Evolutionary conservation across 169 alveolate genomes (phyloP).

Genomic region (Blepharisma undulans): DNA sequence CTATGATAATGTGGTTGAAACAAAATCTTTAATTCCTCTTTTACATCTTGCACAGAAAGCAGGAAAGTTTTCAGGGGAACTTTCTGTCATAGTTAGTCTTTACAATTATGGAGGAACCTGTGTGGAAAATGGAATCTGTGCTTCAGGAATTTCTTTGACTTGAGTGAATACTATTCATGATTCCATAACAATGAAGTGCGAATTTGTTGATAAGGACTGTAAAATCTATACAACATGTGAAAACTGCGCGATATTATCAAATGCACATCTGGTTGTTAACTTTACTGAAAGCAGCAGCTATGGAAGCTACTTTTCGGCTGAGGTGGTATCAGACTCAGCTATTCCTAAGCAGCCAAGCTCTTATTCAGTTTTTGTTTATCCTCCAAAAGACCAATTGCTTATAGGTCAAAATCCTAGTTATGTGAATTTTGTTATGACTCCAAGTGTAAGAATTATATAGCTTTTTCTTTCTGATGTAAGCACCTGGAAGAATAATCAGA

Average conservation of each 20-base stretch:
- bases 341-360: slow-evolving; percentile 22
- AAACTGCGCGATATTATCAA: background rate
- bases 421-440: background rate
- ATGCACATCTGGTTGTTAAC: background rate
- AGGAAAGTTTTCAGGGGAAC: background rate
- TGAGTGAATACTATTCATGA: background rate
- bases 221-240: background rate
- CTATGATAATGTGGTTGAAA: background rate
- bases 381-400: background rate
- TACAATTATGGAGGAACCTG: background rate
- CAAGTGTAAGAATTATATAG: background rate
- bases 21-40: slow-evolving; percentile 20
- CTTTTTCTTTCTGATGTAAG: background rate
- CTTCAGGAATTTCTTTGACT: background rate
- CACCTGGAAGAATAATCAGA: background rate
- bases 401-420: background rate
- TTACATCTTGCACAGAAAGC: background rate
- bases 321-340: slow-evolving; percentile 1
- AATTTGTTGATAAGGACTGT: background rate
- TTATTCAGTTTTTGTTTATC: background rate
- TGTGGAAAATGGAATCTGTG: background rate
- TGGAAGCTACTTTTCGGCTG: background rate
- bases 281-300: background rate
- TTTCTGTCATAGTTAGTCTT: background rate
- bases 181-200: background rate